Evolutionary conservation across 352 stramenopile species (phyloP).

Genomic region (Blastocystis sp.): DNA sequence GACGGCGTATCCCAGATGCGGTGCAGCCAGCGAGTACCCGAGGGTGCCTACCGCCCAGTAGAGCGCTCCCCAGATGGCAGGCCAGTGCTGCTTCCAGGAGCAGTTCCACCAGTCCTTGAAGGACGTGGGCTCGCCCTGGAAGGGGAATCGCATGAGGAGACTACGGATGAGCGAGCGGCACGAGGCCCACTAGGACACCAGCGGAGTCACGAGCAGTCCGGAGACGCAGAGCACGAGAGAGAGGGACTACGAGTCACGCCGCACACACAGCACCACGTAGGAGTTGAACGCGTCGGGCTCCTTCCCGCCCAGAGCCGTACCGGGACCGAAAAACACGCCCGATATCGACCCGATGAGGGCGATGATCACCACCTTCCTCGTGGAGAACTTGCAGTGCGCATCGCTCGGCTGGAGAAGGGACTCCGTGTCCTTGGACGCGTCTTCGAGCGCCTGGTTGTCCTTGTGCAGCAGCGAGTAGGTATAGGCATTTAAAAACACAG

Average conservation of each 20-base stretch:
- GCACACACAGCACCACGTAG: not conserved
- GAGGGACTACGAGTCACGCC: not conserved
- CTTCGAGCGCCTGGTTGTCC: not conserved
- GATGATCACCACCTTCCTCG: not conserved
- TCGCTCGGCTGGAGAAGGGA: not conserved
- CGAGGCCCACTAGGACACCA: not conserved
- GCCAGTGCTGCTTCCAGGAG: conserved; percentile 7
- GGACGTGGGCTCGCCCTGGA: not conserved
- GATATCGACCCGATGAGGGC: not conserved
- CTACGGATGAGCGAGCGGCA: not conserved
- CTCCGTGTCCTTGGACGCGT: not conserved
- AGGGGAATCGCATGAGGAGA: conserved; percentile 13
- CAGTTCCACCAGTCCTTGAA: conserved; percentile 7
- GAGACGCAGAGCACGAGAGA: not conserved
- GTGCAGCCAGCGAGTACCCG: not conserved
- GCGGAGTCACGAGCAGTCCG: not conserved
- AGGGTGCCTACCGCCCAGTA: not conserved
- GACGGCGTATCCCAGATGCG: not conserved
- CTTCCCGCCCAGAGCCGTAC: not conserved
- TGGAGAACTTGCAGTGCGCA: not conserved
- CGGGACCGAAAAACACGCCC: not conserved
- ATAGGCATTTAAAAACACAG: not conserved
- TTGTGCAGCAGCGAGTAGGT: not conserved
- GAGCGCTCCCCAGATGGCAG: conserved; percentile 3
- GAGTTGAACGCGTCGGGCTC: not conserved